These are phyloP conservation scores for Sonneratia alba DNA, from an alignment of 345 rosid species.

Conservation along the genomic window DNA sequence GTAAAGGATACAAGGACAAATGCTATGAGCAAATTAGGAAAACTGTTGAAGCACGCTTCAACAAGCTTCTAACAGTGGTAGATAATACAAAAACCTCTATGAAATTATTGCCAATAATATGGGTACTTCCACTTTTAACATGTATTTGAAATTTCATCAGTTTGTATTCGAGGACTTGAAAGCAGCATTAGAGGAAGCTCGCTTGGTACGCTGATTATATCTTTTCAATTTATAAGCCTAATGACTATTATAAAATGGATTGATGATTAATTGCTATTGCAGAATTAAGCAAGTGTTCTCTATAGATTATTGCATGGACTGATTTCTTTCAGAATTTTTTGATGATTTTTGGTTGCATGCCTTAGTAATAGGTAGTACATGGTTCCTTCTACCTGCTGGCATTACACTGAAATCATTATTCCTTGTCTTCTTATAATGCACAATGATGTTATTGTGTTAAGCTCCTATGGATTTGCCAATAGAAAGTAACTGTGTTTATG, in stretches of 20 bases:
- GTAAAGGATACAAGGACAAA: slow-evolving; percentile 92
- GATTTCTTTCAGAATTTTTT: background rate
- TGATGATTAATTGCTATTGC: background rate
- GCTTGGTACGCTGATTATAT: slow-evolving; percentile 39
- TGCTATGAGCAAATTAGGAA: slow-evolving; percentile 90
- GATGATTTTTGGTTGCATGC: background rate
- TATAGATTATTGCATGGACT: background rate
- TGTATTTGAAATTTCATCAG: slow-evolving; percentile 33
- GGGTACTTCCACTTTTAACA: slow-evolving; percentile 11
- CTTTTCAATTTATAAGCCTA: slow-evolving; percentile 1
- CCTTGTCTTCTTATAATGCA: background rate
- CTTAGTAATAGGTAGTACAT: background rate
- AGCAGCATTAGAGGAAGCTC: slow-evolving; percentile 98
- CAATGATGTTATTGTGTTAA: background rate
- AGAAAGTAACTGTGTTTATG: background rate
- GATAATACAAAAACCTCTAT: background rate
- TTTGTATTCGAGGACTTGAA: slow-evolving; percentile 81
- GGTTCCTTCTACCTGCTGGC: background rate
- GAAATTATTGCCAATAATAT: slow-evolving; percentile 6
- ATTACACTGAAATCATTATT: background rate
- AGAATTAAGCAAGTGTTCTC: background rate
- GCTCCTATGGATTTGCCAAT: background rate
- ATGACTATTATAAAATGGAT: background rate
- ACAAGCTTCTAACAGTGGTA: slow-evolving; percentile 74
- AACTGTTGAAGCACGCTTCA: slow-evolving; percentile 80